These are phyloP conservation scores for Clarireedia monteithiana DNA, from an alignment of 2,329 filamentous ascomycete genomes.

Conservation along the genomic window DNA sequence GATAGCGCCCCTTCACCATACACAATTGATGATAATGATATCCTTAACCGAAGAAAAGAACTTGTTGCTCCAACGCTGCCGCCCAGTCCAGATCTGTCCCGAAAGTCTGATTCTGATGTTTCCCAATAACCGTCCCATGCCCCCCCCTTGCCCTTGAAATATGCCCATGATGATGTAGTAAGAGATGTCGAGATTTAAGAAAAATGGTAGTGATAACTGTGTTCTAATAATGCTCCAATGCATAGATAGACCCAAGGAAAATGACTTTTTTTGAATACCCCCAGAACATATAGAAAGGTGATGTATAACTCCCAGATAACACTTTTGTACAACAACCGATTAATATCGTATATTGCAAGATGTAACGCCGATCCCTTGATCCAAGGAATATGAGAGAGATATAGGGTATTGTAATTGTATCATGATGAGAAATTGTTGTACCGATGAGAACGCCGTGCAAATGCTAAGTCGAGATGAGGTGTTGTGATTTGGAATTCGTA, in stretches of 20 bases:
- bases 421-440: constrained; percentile 14
- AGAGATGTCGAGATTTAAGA: constrained; percentile 14
- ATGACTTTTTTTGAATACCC: constrained; percentile 4
- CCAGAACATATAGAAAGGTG: constrained; percentile 2
- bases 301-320: constrained; percentile 12
- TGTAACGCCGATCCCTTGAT: constrained; percentile 22
- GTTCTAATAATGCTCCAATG: constrained; percentile 10
- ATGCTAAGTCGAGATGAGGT: constrained; percentile 17
- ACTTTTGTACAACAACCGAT: constrained; percentile 26
- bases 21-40: neutral
- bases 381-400: constrained; percentile 21
- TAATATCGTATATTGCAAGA: constrained; percentile 15
- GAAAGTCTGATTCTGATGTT: neutral
- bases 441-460: constrained; percentile 17
- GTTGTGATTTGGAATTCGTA: constrained; percentile 8
- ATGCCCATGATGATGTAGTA: constrained; percentile 15
- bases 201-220: neutral
- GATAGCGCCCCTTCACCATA: constrained; percentile 8
- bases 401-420: constrained; percentile 22
- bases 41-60: constrained; percentile 7
- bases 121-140: neutral
- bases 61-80: constrained; percentile 6
- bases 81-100: neutral
- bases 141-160: neutral
- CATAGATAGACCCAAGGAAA: constrained; percentile 3